Base-by-base conservation (phyloP, 148 eudicot species). In the Chenopodium album region DNA sequence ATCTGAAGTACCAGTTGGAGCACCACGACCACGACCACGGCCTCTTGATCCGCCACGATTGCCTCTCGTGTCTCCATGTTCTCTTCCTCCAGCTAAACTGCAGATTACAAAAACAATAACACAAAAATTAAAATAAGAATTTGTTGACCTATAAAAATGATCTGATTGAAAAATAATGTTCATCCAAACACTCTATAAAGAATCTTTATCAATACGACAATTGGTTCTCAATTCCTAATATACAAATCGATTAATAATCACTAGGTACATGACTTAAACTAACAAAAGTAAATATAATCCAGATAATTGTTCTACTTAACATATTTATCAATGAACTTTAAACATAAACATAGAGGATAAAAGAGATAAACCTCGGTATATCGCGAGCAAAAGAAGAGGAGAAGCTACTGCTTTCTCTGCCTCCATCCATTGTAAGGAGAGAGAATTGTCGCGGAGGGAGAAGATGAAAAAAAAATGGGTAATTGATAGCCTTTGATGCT, bases 1-100 rank as follows among this genome's bases (percentile, higher is more conserved):
- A 78, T 92, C 89, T 72, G 89, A 85, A 66, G 80, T 62, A 34
- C 87, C 88, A 59, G 59, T 73, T 71, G 86, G 77, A 69, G 82
- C 79, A 47, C 86, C 83, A 23, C 86, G 84, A 47, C 86, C 82
- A 23, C 85, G 84, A 11, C 91, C 84, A 65, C 89, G 89, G 26
- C 91, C 86, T 41, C 93, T 83, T 44, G 93, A 85, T 52, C 92
- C 85, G 71, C 64, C 89, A 4, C 79, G 83, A 59, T 78, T 82
- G 41, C 85, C 90, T 82, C 81, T 87, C 89, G 59, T 81, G 54
- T 85, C 88, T 11, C 60, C 74, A 81, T 78, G 41, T 7, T 89
- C 89, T 82, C 86, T 87, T 65, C 90, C 98, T 80, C 89, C 83
- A 65, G 90, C 89, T 50, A 87, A 86, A 34, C 94, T 84, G 64